Evolutionary conservation across 306 rosid genomes (phyloP), one percentile per base, ranked within the genome.

Genomic region (Castanea sativa): DNA sequence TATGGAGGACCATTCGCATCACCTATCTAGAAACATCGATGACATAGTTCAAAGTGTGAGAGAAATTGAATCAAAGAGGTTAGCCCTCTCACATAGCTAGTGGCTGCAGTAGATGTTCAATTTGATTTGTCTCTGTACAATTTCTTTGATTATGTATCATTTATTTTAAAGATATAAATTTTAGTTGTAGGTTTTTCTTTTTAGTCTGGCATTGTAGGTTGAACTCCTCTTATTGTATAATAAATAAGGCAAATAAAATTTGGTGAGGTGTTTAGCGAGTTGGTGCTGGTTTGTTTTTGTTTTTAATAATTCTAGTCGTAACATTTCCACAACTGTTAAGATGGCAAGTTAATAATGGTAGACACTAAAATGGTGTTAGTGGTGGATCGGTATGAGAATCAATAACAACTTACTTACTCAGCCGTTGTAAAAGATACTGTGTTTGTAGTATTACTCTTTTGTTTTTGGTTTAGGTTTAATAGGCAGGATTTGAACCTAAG

Each of bases 1-100:
- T 52, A 81, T 89, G 80, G 92, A 85, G 74, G 89, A 89, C 49
- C 89, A 89, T 75, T 89, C 87, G 23, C 56, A 81, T 67, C 82
- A 87, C 69, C 86, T 89, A 55, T 81, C 89, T 6, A 85, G 80
- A 83, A 89, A 79, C 82, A 87, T 87, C 30, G 85, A 80, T 41
- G 83, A 68, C 58, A 79, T 85, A 61, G 78, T 89, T 81, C 85
- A 77, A 15, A 85, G 89, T 55, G 89, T 89, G 71, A 87, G 57
- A 73, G 89, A 83, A 70, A 80, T 85, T 55, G 91, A 85, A 75
- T 83, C 83, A 0, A 79, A 80, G 80, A 76, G 76, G 79, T 73
- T 57, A 43, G 38, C 74, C 27, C 79, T 71, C 74, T 86, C 65
- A 20, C 63, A 29, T 56, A 55, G 78, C 74, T 74, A 59, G 78